phyloP scores from a whole-genome alignment of 2,329 filamentous ascomycete species.

The Diplodia sapinea region DNA sequence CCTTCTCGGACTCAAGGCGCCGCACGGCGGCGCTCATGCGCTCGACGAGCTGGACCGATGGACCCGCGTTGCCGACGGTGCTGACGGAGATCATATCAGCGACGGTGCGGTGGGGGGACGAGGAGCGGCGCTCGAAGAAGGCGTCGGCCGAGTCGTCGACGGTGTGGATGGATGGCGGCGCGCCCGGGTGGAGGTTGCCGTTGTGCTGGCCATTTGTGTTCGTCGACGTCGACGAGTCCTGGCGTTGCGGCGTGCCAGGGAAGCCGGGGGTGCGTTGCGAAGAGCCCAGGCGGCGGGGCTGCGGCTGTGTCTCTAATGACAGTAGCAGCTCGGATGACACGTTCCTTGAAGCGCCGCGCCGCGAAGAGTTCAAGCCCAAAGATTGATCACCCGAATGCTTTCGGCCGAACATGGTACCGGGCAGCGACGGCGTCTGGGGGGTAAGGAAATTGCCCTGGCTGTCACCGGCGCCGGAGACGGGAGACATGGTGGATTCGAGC shows the following conservation, averaged over 20 bases:
- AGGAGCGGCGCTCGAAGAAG: slow-evolving; percentile 59
- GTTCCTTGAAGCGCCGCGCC: slow-evolving; percentile 42
- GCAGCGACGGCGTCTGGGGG: slow-evolving; percentile 27
- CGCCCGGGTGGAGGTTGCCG: slow-evolving; percentile 36
- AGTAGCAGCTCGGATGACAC: slow-evolving; percentile 39
- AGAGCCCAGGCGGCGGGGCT: slow-evolving; percentile 42
- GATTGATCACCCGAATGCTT: slow-evolving; percentile 48
- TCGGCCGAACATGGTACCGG: slow-evolving; percentile 40
- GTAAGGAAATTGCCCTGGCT: slow-evolving; percentile 4
- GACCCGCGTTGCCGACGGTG: slow-evolving; percentile 80
- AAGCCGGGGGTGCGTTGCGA: slow-evolving; percentile 46
- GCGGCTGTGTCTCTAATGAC: slow-evolving; percentile 43
- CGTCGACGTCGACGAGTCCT: slow-evolving; percentile 42
- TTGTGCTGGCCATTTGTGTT: slow-evolving; percentile 42
- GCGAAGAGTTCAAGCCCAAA: slow-evolving; percentile 41
- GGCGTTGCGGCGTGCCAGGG: slow-evolving; percentile 42
- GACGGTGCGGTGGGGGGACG: slow-evolving; percentile 69
- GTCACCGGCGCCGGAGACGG: slow-evolving; percentile 4
- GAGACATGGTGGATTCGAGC: slow-evolving; percentile 48
- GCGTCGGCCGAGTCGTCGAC: slow-evolving; percentile 54
- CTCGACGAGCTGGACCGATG: slow-evolving; percentile 93
- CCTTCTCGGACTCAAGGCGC: slow-evolving; percentile 88
- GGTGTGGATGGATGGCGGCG: slow-evolving; percentile 56
- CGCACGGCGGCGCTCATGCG: slow-evolving; percentile 94
- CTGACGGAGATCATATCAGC: slow-evolving; percentile 84